Conservation (phyloP, 371 early-diverging fungal species). For the Ordospora pajunii region DNA sequence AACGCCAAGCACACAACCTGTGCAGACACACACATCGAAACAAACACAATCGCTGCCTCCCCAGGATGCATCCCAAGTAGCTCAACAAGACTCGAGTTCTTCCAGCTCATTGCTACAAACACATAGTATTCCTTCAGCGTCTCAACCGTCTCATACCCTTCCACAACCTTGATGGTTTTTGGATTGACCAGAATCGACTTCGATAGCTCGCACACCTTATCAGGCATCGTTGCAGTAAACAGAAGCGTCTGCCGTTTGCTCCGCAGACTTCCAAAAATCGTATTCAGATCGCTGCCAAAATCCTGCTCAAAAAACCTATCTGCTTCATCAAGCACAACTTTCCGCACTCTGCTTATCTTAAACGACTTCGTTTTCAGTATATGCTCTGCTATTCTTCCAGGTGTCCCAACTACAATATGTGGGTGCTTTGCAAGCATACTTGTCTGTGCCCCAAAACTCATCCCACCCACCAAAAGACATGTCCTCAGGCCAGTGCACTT, state of each 20-base stretch:
- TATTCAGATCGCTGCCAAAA: constrained; percentile 80
- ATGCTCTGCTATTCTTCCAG: constrained; percentile 88
- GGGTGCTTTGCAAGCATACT: constrained; percentile 76
- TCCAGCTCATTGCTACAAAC: constrained; percentile 79
- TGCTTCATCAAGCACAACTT: constrained; percentile 93
- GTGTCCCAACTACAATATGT: constrained; percentile 89
- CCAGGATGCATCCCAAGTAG: constrained; percentile 63
- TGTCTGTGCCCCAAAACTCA: constrained; percentile 81
- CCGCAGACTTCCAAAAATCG: constrained; percentile 76
- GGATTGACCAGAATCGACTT: constrained; percentile 75
- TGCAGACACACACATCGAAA: constrained; percentile 85
- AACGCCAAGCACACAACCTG: constrained; percentile 77
- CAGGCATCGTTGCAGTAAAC: constrained; percentile 92
- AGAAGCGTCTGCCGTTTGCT: constrained; percentile 78
- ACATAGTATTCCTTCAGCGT: constrained; percentile 77
- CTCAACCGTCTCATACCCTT: constrained; percentile 74
- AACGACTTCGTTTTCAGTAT: constrained; percentile 70
- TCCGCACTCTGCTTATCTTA: constrained; percentile 70
- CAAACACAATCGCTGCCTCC: constrained; percentile 74
- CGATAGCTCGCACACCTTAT: constrained; percentile 80
- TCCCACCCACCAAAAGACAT: constrained; percentile 83
- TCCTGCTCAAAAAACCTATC: constrained; percentile 91
- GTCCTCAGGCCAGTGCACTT: constrained; percentile 72
- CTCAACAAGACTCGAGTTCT: constrained; percentile 73
- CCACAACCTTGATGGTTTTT: constrained; percentile 75